phyloP scores from a whole-genome alignment of 768 basidiomycete genomes.

The Tricholoma hemisulphureum region DNA sequence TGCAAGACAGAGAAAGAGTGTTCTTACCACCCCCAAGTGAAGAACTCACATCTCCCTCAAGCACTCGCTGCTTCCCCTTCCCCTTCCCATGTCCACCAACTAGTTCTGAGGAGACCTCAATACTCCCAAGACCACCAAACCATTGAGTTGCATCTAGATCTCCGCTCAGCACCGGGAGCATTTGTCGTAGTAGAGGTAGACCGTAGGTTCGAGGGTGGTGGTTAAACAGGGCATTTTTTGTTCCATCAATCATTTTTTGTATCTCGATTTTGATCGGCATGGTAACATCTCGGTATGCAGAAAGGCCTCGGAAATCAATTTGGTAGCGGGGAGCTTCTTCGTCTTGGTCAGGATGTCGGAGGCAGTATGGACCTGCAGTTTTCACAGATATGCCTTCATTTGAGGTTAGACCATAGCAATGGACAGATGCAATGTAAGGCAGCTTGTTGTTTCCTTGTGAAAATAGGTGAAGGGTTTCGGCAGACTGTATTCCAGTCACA shows the following conservation, averaged over 20 bases:
- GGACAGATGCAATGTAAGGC: slow-evolving; percentile 19
- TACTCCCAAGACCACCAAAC: not conserved
- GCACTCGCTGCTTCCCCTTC: not conserved
- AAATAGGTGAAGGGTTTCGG: not conserved
- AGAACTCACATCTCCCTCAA: not conserved
- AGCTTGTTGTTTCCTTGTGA: not conserved
- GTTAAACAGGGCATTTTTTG: not conserved
- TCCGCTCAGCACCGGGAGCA: not conserved
- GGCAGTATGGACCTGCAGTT: not conserved
- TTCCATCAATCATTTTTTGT: not conserved
- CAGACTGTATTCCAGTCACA: not conserved
- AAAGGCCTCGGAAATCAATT: slow-evolving; percentile 16
- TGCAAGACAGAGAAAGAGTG: not conserved
- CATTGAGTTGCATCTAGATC: not conserved
- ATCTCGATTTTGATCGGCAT: not conserved
- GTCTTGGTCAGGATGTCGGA: not conserved
- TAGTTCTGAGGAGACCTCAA: not conserved
- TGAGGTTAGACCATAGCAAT: slow-evolving; percentile 11
- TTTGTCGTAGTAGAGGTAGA: not conserved
- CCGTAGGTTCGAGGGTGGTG: not conserved
- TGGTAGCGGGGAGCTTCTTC: slow-evolving; percentile 15
- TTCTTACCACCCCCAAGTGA: not conserved
- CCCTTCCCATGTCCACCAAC: not conserved
- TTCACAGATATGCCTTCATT: not conserved
- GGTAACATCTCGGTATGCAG: not conserved